Evolutionary conservation across 108 stramenopile genomes (phyloP), one percentile per base, ranked within the genome.

Genomic region (Pseudonitzschia delicatissima): DNA sequence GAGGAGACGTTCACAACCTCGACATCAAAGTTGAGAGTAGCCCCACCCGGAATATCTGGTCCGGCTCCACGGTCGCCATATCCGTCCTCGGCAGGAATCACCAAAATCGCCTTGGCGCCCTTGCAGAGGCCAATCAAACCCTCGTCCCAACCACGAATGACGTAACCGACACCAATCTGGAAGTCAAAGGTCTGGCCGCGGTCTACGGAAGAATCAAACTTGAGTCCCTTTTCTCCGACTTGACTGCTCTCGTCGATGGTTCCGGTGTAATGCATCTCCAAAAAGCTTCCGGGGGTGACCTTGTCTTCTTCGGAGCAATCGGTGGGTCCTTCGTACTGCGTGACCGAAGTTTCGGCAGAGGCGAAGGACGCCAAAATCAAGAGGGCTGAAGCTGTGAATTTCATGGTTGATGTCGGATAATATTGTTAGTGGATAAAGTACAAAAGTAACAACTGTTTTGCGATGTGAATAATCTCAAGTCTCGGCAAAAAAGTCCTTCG

Each of bases 101-200:
- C 57, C 12, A 93, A 32, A 21, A 40, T 63, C 34, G 60, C 62
- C 82, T 82, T 58, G 39, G 53, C 80, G 67, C 91, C 72, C 82
- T 83, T 37, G 72, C 80, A 79, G 69, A 93, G 67, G 36, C 81
- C 87, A 13, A 69, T 23, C 9, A 90, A 45, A 7, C 68, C 71
- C 9, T 71, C 29, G 52, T 88, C 90, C 87, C 90, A 86, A 55
- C 86, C 87, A 27, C 63, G 67, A 37, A 93, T 93, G 23, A 93
- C 91, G 29, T 81, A 85, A 27, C 88, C 88, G 8, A 74, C 51
- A 20, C 92, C 92, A 42, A 93, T 77, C 18, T 77, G 82, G 50
- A 93, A 62, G 28, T 60, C 73, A 65, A 74, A 68, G 1, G 67
- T 50, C 9, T 62, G 11, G 9, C 66, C 67, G 13, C 67, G 66